These are phyloP conservation scores for Emmonsia crescens DNA, from an alignment of 2,329 filamentous ascomycete genomes.

Conservation along the genomic window DNA sequence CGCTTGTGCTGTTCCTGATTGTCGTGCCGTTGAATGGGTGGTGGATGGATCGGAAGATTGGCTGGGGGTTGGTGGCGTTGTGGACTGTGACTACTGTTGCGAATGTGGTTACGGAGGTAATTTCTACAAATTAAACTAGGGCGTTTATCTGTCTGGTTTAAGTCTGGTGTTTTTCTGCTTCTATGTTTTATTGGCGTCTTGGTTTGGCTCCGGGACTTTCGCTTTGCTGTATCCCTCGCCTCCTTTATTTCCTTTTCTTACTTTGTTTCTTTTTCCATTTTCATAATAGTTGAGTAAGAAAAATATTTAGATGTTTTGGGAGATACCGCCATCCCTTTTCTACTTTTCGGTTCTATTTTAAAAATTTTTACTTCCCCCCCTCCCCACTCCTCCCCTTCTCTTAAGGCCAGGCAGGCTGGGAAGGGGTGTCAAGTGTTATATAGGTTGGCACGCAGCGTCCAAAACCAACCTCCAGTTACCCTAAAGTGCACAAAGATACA, in stretches of 20 bases:
- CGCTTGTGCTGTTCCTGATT: slow-evolving; percentile 65
- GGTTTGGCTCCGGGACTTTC: not conserved
- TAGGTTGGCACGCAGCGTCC: too few species aligned
- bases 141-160: not conserved
- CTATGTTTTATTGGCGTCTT: not conserved
- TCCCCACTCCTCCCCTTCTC: not conserved
- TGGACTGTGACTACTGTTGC: slow-evolving; percentile 71
- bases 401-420: too few species aligned
- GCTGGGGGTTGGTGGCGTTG: slow-evolving; percentile 64
- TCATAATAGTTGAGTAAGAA: not conserved
- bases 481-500: too few species aligned
- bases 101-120: slow-evolving; percentile 71
- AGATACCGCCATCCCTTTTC: not conserved
- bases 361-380: too few species aligned
- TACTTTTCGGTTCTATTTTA: not conserved
- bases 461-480: too few species aligned
- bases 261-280: not conserved
- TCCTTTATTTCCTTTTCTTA: not conserved
- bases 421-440: too few species aligned
- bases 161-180: not conserved
- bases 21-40: slow-evolving; percentile 76
- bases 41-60: slow-evolving; percentile 73
- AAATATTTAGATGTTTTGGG: not conserved
- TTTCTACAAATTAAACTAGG: slow-evolving; percentile 1
- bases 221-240: not conserved